These are phyloP conservation scores for Hymenochaete sp. DNA, from an alignment of 1,284 basidiomycete species.

Conservation along the genomic window DNA sequence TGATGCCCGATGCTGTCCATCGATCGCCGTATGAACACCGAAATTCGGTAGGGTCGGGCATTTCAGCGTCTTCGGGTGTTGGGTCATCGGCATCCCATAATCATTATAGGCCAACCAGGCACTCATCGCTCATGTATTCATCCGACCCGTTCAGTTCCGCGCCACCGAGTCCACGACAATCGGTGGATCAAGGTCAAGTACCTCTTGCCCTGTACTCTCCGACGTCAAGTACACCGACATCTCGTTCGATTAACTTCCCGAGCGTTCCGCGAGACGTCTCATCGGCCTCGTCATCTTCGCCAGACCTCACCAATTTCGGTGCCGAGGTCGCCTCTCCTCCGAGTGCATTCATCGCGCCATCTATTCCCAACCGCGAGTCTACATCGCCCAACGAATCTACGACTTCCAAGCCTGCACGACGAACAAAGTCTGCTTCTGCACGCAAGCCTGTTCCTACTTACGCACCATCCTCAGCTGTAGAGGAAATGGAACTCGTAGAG, in stretches of 20 bases:
- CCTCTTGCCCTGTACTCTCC: constrained; percentile 12
- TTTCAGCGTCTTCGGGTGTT: constrained; percentile 2
- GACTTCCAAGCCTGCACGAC: not conserved
- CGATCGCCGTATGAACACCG: constrained; percentile 5
- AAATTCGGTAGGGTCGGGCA: constrained; percentile 5
- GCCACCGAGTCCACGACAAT: constrained; percentile 6
- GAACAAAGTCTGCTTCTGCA: constrained; percentile 10
- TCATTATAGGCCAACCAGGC: constrained; percentile 1
- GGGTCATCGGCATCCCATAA: not conserved
- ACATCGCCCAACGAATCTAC: not conserved
- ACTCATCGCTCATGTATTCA: constrained; percentile 7
- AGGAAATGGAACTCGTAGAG: constrained; percentile 14
- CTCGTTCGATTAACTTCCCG: constrained; percentile 7
- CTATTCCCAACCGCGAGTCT: not conserved
- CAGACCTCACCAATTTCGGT: constrained; percentile 4
- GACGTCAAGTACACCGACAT: constrained; percentile 4
- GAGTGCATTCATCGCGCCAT: not conserved
- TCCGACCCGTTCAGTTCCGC: constrained; percentile 9
- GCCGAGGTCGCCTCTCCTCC: constrained; percentile 1
- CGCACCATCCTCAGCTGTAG: constrained; percentile 10
- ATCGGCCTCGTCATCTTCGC: constrained; percentile 5
- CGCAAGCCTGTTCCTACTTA: constrained; percentile 15
- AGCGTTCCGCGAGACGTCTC: constrained; percentile 15
- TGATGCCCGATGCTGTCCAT: constrained; percentile 3
- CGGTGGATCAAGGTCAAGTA: constrained; percentile 11